Evolutionary conservation across 345 rosid genomes (phyloP), one percentile per base, ranked within the genome.

Genomic region (Lepidium africanum): DNA sequence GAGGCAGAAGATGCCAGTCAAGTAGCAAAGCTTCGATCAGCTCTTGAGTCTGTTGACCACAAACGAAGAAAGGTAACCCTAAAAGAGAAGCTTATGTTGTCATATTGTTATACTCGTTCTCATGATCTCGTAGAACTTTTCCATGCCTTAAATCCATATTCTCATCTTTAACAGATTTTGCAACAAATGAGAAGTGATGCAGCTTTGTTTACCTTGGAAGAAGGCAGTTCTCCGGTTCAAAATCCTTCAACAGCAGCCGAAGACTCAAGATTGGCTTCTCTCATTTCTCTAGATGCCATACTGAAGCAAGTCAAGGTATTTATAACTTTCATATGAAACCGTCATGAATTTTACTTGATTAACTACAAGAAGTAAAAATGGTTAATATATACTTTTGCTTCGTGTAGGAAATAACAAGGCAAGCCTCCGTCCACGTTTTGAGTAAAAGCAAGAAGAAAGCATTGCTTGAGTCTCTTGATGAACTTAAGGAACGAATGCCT

Each of bases 31-130:
- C 79, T 94, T 66, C 93, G 96, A 37, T 94, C 97, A 39, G 97
- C 99, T 65, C 89, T 94, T 6, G 99, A 94, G 64, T 94, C 99
- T 46, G 99, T 94, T 59, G 96, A 87, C 79, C 99, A 94, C 73
- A 94, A 89, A 73, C 83, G 97, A 78, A 82, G 89, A 87, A 91
- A 89, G 96, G 99, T 91, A 63, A 42, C 25, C 16, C 37, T 7
- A 2, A 37, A 45, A n/a, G 12, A 61, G 61, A 63, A 56, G 14
- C 17, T 6, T 16, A 37, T 12, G 21, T 0, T 55, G 16, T 63
- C 25, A 37, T 45, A 49, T 33, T n/a, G 27, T 38, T 12, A 39
- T 14, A 0, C 30, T 52, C 55, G 23, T 3, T 25, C 57, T 15
- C 47, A 17, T 9, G 7, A 33, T 70, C 67, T 49, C 27, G 10